phyloP scores from a whole-genome alignment of 2,329 filamentous ascomycete species.

The Purpureocillium takamizusanense region DNA sequence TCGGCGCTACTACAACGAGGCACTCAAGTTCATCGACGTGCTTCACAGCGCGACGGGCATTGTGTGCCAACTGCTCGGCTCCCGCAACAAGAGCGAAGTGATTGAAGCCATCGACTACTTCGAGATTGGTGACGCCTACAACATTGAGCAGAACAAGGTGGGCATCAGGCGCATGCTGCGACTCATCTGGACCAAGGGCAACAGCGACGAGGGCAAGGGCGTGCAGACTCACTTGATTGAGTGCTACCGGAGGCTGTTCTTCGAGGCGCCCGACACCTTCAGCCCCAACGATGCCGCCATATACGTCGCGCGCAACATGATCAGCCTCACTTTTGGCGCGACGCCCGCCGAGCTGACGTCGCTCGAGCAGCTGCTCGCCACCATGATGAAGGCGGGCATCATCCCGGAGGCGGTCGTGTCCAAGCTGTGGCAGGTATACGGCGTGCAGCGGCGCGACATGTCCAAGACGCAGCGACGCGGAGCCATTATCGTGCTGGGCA shows the following conservation, averaged over 20 bases:
- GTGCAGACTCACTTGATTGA: constrained; percentile 96
- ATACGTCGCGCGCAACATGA: constrained; percentile 97
- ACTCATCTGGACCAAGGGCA: constrained; percentile 98
- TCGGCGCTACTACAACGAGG: constrained; percentile 86
- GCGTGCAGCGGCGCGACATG: constrained; percentile 86
- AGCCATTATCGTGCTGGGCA: constrained; percentile 91
- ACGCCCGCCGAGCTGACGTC: constrained; percentile 93
- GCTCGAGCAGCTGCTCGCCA: constrained; percentile 85
- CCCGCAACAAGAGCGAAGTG: constrained; percentile 95
- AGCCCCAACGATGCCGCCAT: constrained; percentile 84
- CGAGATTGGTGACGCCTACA: constrained; percentile 89
- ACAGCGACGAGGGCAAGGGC: constrained; percentile 97
- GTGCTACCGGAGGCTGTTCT: constrained; percentile 92
- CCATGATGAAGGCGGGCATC: constrained; percentile 92
- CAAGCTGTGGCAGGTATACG: constrained; percentile 97
- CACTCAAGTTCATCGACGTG: constrained; percentile 86
- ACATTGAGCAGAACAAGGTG: constrained; percentile 83
- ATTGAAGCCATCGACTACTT: constrained; percentile 99
- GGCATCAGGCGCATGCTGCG: constrained; percentile 94
- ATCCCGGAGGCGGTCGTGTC: constrained; percentile 78
- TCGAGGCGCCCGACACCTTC: constrained; percentile 86
- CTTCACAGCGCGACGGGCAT: constrained; percentile 73
- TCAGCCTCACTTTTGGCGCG: constrained; percentile 91
- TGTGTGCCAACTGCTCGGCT: constrained; percentile 81
- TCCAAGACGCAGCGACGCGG: constrained; percentile 84